Evolutionary conservation across 805 yeast genomes (phyloP).

Genomic region (Henningerozyma blattae): DNA sequence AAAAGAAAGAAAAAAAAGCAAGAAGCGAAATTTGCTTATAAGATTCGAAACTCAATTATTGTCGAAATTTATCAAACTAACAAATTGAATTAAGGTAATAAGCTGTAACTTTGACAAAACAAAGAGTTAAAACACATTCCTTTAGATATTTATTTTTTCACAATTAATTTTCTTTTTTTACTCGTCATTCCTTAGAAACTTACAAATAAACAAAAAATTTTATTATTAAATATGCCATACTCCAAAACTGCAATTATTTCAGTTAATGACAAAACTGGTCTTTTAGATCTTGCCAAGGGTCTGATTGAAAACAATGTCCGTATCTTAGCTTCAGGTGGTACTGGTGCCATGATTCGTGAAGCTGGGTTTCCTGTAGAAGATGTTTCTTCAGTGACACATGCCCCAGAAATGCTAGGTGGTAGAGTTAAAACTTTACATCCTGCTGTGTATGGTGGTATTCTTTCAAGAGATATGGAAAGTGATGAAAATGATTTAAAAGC

Average conservation of each 20-base stretch:
- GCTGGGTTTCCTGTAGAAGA: slow-evolving; percentile 98
- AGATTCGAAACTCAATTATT: too few species aligned
- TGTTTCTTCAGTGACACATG: slow-evolving; percentile 88
- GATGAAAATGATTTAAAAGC: slow-evolving; percentile 82
- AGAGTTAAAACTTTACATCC: slow-evolving; percentile 98
- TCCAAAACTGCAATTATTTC: slow-evolving; percentile 77
- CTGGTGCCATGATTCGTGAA: slow-evolving; percentile 86
- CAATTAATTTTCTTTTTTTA: too few species aligned
- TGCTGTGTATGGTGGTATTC: slow-evolving; percentile 95
- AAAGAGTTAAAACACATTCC: not conserved
- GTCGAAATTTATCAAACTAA: too few species aligned
- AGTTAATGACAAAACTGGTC: slow-evolving; percentile 95
- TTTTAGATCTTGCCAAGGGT: slow-evolving; percentile 93
- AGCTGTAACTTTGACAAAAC: not conserved
- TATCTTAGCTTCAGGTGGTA: slow-evolving; percentile 94
- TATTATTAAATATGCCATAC: too few species aligned
- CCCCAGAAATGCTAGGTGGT: slow-evolving; percentile 98
- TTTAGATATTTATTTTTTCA: too few species aligned
- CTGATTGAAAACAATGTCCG: slow-evolving; percentile 79
- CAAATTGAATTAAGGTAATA: too few species aligned
- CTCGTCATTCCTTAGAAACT: too few species aligned
- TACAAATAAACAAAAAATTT: too few species aligned
- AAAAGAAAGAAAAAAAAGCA: too few species aligned
- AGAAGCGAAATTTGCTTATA: too few species aligned
- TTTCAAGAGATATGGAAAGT: slow-evolving; percentile 84